A percentile compares a stretch with the other conserved stretches of the same genome.
phyloP scores from a whole-genome alignment of 108 stramenopile genomes.

The Seminavis robusta region DNA sequence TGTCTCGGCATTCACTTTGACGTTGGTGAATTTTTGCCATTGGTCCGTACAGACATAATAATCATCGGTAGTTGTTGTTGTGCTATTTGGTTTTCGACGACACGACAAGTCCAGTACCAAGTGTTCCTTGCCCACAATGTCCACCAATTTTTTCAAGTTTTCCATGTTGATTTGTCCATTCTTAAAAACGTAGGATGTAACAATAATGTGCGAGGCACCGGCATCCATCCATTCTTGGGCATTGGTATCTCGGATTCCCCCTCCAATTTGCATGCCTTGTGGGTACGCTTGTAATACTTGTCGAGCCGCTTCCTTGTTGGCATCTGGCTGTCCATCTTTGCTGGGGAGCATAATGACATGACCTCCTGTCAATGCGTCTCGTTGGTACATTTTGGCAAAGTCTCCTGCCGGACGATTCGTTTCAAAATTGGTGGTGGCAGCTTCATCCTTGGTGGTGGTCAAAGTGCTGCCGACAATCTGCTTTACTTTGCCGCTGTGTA shows the following conservation, averaged over 20 bases:
- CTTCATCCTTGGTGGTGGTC: slow-evolving; percentile 8
- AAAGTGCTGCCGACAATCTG: slow-evolving; percentile 97
- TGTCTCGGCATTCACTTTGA: slow-evolving; percentile 57
- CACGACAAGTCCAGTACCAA: slow-evolving; percentile 96
- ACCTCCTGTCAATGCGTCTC: slow-evolving; percentile 83
- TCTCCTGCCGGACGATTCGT: slow-evolving; percentile 72
- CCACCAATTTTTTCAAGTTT: slow-evolving; percentile 61
- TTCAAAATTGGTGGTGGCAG: slow-evolving; percentile 83
- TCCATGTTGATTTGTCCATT: slow-evolving; percentile 81
- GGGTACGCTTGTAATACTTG: slow-evolving; percentile 85
- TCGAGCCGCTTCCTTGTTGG: slow-evolving; percentile 85
- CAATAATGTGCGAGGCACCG: slow-evolving; percentile 96
- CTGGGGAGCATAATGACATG: slow-evolving; percentile 98
- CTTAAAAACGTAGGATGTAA: slow-evolving; percentile 92
- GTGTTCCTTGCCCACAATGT: slow-evolving; percentile 80
- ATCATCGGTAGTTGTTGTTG: slow-evolving; percentile 26
- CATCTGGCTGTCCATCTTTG: no score
- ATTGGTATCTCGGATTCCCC: slow-evolving; percentile 87
- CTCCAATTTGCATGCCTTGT: slow-evolving; percentile 91
- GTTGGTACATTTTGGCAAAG: slow-evolving; percentile 76
- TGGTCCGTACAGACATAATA: slow-evolving; percentile 95
- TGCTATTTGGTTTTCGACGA: slow-evolving; percentile 53
- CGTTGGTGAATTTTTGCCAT: slow-evolving; percentile 95
- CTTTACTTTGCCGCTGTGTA: slow-evolving; percentile 96
- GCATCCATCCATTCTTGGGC: slow-evolving; percentile 81